Conservation (phyloP, 2,329 filamentous ascomycete genomes). For the Aspergillus sclerotialis region DNA sequence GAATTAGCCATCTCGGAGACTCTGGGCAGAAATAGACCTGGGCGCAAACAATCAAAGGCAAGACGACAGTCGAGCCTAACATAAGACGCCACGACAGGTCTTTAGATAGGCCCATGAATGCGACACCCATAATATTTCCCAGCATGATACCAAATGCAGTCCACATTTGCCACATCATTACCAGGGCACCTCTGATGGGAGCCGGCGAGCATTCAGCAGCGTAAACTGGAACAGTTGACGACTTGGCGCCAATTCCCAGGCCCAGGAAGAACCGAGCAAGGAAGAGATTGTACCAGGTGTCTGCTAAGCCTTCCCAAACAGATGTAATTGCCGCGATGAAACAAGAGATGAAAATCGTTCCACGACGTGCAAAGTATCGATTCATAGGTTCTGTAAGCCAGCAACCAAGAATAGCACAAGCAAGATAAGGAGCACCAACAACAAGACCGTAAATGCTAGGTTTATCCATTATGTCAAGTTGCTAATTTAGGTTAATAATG, state of each 20-base stretch:
- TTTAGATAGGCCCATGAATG: constrained; percentile 52
- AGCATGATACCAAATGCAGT: constrained; percentile 46
- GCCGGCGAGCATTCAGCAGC: constrained; percentile 68
- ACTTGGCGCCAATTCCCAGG: constrained; percentile 70
- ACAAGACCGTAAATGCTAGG: constrained; percentile 57
- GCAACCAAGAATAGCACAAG: constrained; percentile 62
- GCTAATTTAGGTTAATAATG: constrained; percentile 58
- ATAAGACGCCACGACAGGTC: constrained; percentile 62
- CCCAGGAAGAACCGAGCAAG: constrained; percentile 66
- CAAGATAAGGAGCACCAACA: constrained; percentile 53
- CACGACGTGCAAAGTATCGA: constrained; percentile 60
- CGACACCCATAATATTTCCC: constrained; percentile 55
- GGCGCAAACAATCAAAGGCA: constrained; percentile 50
- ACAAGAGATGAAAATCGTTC: constrained; percentile 72
- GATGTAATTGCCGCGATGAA: constrained; percentile 55
- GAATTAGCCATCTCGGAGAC: constrained; percentile 44
- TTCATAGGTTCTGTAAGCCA: constrained; percentile 71
- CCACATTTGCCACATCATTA: constrained; percentile 73
- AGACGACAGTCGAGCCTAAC: constrained; percentile 61
- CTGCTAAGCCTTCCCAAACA: constrained; percentile 57
- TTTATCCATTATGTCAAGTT: constrained; percentile 45
- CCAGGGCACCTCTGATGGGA: constrained; percentile 63
- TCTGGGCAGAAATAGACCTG: constrained; percentile 59
- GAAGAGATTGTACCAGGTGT: constrained; percentile 66
- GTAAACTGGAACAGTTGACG: constrained; percentile 68